Percentiles rank a stretch among this genome's conserved stretches.
These are phyloP conservation scores for Scheffersomyces parashehatae DNA, from an alignment of 1,139 yeast genomes.

Conservation along the genomic window DNA sequence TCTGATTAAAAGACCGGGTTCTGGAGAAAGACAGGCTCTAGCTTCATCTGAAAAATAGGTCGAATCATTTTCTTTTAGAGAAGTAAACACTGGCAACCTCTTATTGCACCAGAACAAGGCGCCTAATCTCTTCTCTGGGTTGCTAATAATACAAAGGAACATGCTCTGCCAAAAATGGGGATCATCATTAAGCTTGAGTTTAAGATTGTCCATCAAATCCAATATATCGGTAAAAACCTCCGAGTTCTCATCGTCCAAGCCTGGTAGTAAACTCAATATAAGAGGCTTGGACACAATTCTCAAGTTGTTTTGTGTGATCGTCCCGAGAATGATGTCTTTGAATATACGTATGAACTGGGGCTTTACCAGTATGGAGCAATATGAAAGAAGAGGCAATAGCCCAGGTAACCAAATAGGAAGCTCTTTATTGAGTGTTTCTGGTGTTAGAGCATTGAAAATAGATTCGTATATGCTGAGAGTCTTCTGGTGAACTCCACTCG, in stretches of 20 bases:
- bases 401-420: slow-evolving; percentile 86
- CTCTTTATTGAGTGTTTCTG: slow-evolving; percentile 49
- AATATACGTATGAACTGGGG: slow-evolving; percentile 69
- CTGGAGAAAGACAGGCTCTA: slow-evolving; percentile 63
- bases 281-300: slow-evolving; percentile 65
- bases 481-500: slow-evolving; percentile 94
- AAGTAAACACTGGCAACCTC: slow-evolving; percentile 57
- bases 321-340: slow-evolving; percentile 50
- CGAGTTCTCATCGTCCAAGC: slow-evolving; percentile 88
- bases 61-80: slow-evolving; percentile 13
- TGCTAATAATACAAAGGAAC: slow-evolving; percentile 72
- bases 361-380: slow-evolving; percentile 85
- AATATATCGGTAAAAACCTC: slow-evolving; percentile 71
- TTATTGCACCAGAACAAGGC: slow-evolving; percentile 76
- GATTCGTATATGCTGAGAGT: slow-evolving; percentile 73
- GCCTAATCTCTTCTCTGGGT: slow-evolving; percentile 79
- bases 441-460: slow-evolving; percentile 64
- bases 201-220: slow-evolving; percentile 59
- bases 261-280: slow-evolving; percentile 74
- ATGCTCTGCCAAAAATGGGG: slow-evolving; percentile 84
- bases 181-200: slow-evolving; percentile 62
- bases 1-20: slow-evolving; percentile 73
- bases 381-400: slow-evolving; percentile 77
- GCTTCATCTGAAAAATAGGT: slow-evolving; percentile 53
- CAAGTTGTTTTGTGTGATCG: slow-evolving; percentile 50